Base-by-base conservation (phyloP, 2,329 filamentous ascomycete species). In the Xylaria sp. region DNA sequence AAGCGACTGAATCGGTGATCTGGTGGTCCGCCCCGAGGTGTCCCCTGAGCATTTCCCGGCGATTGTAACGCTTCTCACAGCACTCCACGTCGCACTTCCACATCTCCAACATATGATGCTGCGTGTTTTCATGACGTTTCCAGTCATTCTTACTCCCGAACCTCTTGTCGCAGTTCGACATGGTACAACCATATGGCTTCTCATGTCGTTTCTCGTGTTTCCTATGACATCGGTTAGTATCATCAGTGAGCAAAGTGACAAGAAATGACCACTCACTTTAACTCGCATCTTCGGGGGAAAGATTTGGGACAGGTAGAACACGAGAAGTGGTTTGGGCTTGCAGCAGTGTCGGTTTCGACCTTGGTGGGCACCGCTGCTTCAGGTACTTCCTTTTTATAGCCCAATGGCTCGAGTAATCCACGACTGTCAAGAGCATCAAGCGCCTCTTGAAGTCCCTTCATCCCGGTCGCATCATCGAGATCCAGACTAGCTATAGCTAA, bases 81-180 rank as follows among this genome's bases (percentile, higher is more conserved):
- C 67, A 65, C 1, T 75, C 70, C 46, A 83, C 75, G 31, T 84
- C 80, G 72, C 93, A 97, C 31, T 85, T 86, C 88, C 91, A 97
- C 50, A 83, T 83, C 71, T 93, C 89, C 5, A 85, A 75, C 61
- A 90, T 86, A 64, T 85, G 87, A 74, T 97, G 93, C 71, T 94
- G 90, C 15, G 85, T 87, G 67, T 87, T 90, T 72, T 97, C 94
- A 71, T 97, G 94, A 1, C 94, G 87, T 74, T 96, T 96, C 94
- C 87, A 97, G 76, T 97, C 94, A 62, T 92, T 94, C 73, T 97
- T 96, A 75, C 91, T 94, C n/a, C 94, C 94, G 69, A 97, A 97
- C 0, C 74, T 81, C 72, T 92, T 93, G 51, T 78, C 75, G 71
- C 94, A 97, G 31, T 79, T 77, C 8, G 81, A 76, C 66, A 88